Evolutionary conservation across 805 yeast genomes (phyloP), one percentile per base, ranked within the genome.

Genomic region (Schwanniomyces yamadae): DNA sequence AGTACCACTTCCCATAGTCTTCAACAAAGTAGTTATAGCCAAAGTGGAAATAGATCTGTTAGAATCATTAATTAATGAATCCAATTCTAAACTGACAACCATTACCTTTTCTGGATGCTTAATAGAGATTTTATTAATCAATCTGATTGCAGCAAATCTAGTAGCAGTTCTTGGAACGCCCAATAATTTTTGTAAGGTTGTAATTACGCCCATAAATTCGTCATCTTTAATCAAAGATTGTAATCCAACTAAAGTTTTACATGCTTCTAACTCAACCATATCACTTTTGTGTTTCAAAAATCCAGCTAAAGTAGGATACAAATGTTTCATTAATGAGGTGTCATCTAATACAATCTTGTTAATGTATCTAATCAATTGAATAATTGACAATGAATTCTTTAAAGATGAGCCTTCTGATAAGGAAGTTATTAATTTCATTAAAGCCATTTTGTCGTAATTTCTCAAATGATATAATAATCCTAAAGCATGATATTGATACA

Each of bases 401-500:
- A 93, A 69, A 2, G 78, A 56, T 16, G 77, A 68, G 31, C 76
- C 76, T 38, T 77, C 80, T 31, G 71, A 63, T 51, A 85, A 78
- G 41, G 87, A 86, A 52, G 89, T 87, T 52, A 90, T 83, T 69
- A 93, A 71, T 62, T 91, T 91, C 75, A 87, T 77, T 52, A 93
- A 70, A 2, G 97, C 95, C 91, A 93, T 88, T 50, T 84, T 82
- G 58, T 93, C 99, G 59, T 84, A 95, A 52, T 82, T 82, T 59
- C 95, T 80, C 61, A 93, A 74, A 50, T 85, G 84, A 59, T 89
- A 90, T 49, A 95, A 68, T 50, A 93, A 73, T 16, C 96, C 97
- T 48, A 93, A 71, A 3, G 99, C 97, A 61, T 93, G 98, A 65
- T 91, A 93, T 69, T 93, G 98, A 40, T 95, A 76, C 72, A 87